These are phyloP conservation scores for Calocybe gangraenosa DNA, from an alignment of 768 basidiomycete species.

Conservation along the genomic window DNA sequence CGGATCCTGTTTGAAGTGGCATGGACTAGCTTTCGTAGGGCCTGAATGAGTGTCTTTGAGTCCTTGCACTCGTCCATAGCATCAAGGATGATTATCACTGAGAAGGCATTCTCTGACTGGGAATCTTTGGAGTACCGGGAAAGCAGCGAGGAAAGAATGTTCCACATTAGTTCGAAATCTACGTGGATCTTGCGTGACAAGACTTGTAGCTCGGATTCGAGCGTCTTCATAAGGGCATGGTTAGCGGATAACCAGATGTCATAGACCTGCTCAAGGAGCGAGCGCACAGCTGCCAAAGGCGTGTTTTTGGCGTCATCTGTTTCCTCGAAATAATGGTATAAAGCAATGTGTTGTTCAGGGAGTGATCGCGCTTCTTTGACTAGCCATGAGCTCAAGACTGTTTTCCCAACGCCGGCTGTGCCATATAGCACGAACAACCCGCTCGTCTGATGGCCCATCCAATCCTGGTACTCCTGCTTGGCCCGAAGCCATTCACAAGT, in stretches of 20 bases:
- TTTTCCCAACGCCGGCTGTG: constrained; percentile 9
- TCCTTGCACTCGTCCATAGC: no score
- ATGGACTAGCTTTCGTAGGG: neutral
- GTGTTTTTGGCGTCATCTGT: neutral
- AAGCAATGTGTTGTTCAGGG: neutral
- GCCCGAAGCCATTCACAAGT: no score
- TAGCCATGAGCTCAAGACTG: no score
- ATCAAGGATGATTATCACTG: neutral
- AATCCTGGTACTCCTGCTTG: no score
- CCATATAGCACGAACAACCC: constrained; percentile 4
- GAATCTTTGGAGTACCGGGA: neutral
- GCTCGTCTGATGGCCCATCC: neutral
- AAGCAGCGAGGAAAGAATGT: neutral
- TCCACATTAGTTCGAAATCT: neutral
- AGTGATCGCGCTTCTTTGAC: neutral
- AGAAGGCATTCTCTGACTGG: no score
- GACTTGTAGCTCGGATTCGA: neutral
- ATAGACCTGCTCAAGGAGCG: no score
- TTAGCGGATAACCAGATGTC: no score
- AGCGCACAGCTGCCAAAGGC: no score
- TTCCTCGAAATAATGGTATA: constrained; percentile 4
- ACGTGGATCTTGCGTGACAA: neutral
- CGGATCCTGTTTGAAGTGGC: neutral
- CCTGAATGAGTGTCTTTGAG: neutral
- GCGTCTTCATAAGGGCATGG: neutral